phyloP scores from a whole-genome alignment of 2,329 filamentous ascomycete genomes.

The Madurella mycetomatis region DNA sequence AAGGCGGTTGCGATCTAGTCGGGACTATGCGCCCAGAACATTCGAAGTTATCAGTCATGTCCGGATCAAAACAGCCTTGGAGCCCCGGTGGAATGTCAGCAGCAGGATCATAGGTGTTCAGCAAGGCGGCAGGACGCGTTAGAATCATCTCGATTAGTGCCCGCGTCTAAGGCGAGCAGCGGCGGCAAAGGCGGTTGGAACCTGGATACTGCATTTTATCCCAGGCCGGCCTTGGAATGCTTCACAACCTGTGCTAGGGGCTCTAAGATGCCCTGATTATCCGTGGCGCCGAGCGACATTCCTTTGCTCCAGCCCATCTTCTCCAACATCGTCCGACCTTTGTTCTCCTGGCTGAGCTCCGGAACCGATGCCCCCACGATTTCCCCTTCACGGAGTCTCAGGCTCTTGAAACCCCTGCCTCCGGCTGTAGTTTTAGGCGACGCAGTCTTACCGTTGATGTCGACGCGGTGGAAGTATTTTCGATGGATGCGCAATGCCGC shows the following conservation, averaged over 20 bases:
- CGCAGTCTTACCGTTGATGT: conserved; percentile 33
- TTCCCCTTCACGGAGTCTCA: conserved; percentile 75
- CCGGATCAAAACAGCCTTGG: no score
- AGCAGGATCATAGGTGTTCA: no score
- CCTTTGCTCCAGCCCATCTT: conserved; percentile 97
- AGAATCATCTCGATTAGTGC: no score
- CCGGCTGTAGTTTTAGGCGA: conserved; percentile 19
- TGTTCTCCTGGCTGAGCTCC: conserved; percentile 77
- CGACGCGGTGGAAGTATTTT: conserved; percentile 53
- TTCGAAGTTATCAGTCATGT: no score
- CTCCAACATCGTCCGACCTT: conserved; percentile 80
- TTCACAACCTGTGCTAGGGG: conserved; percentile 87
- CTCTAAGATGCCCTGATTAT: conserved; percentile 84
- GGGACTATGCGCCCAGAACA: no score
- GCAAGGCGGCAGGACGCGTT: no score
- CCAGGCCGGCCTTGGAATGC: conserved; percentile 76
- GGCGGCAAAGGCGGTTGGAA: neutral
- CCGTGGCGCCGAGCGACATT: conserved; percentile 71
- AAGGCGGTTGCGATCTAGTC: no score
- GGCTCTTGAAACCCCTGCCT: conserved; percentile 35
- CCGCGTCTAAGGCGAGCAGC: neutral
- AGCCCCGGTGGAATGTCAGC: no score
- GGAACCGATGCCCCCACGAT: conserved; percentile 80
- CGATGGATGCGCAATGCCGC: conserved; percentile 44
- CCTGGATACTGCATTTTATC: conserved; percentile 35